phyloP scores from a whole-genome alignment of 352 stramenopile genomes.

The Blastocystis sp. region DNA sequence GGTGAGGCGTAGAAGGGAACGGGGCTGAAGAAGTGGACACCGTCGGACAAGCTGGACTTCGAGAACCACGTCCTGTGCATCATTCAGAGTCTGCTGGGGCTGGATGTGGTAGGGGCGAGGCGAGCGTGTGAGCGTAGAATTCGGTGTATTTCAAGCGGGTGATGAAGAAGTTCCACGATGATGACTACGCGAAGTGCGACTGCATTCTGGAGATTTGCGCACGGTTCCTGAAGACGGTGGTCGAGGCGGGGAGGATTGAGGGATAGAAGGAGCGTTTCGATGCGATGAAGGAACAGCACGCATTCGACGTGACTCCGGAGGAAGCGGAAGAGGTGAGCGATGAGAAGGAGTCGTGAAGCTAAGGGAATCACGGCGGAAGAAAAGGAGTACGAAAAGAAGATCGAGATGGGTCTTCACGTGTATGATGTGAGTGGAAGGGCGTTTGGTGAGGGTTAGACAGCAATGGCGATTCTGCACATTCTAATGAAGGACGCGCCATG shows the following conservation, averaged over 20 bases:
- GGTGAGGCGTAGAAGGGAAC: constrained; percentile 17
- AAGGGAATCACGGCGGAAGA: constrained; percentile 43
- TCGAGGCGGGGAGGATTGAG: background rate
- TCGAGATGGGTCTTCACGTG: constrained; percentile 44
- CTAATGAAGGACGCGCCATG: constrained; percentile 22
- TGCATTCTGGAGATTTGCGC: constrained; percentile 18
- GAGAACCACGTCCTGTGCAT: constrained; percentile 48
- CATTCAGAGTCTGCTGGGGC: constrained; percentile 10
- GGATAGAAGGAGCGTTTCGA: constrained; percentile 36
- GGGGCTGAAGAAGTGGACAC: background rate
- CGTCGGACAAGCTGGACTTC: constrained; percentile 45
- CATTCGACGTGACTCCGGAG: background rate
- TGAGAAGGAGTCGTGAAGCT: background rate
- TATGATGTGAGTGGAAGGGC: constrained; percentile 6
- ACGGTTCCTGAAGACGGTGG: constrained; percentile 3
- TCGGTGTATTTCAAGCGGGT: constrained; percentile 59
- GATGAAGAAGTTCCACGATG: constrained; percentile 65
- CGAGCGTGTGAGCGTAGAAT: background rate
- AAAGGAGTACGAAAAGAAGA: constrained; percentile 41
- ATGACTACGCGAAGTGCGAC: constrained; percentile 38
- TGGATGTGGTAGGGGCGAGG: background rate
- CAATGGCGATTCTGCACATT: background rate
- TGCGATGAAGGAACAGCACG: background rate
- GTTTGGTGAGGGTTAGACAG: background rate
- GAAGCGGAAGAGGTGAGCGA: constrained; percentile 4